Base-by-base conservation (phyloP, 208 protist species). In the Trypanosoma vivax region DNA sequence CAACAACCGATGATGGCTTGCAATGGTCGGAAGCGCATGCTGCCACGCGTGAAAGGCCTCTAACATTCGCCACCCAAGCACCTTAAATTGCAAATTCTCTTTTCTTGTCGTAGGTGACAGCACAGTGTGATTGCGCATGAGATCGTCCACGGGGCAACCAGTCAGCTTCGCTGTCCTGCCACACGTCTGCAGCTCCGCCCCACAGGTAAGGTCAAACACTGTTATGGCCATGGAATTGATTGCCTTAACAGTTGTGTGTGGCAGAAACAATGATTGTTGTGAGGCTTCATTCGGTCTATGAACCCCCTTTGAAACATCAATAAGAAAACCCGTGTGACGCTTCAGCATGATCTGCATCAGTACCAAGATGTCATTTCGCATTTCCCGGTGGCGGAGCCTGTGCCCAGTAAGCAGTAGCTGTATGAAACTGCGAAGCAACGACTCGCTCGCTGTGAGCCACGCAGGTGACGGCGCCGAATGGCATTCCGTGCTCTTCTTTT, bases 61-160 rank as follows among this genome's bases (percentile, higher is more conserved):
- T 14, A 92, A 67, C n/a, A 86, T 46, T 54, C 85, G 66, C 84
- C 79, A 92, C 13, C 72, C 73, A 47, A 85, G 70, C 6, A 79
- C 64, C 48, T 92, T 92, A 56, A 92, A 84, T 47, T 88, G 64
- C 47, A 79, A 43, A 58, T 75, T 69, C 30, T 77, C 70, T 21
- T 53, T 37, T 5, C 78, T 60, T 47, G 71, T 60, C 24, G 76
- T 80, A 11, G 83, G 78, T 9, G 66, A 84, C 27, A 74, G 51
- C 16, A 84, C 70, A 40, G 72, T 75, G 51, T 78, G 69, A 46
- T 75, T 80, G 30, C 79, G 77, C 35, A 72, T 7, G 45, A 74
- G 51, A 24, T 70, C 56, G 35, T 68, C 65, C 31, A 58, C 39
- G 24, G 39, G n/a, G 28, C 31, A n/a, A 35, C 30, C 40, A 11